phyloP scores from a whole-genome alignment of 495 filamentous ascomycete genomes.

The Penicillium ochrochloron region DNA sequence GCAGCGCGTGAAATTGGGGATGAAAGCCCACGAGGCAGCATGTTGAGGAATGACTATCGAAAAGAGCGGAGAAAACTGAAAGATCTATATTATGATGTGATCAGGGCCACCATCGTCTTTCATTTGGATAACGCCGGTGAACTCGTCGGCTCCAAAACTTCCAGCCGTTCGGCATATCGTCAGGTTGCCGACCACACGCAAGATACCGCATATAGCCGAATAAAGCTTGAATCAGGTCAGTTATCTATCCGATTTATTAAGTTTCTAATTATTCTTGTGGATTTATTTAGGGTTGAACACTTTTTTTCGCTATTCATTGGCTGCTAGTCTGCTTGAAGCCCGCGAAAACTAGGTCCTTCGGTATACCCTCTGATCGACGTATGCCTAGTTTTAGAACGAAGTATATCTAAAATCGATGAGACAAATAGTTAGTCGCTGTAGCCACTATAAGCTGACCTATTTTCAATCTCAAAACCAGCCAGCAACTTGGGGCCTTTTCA shows the following conservation, averaged over 20 bases:
- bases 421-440: no score
- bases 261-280: not conserved
- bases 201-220: not conserved
- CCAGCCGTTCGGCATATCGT: constrained; percentile 8
- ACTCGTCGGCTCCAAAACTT: not conserved
- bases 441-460: no score
- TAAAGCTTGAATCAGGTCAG: not conserved
- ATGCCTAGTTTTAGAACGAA: not conserved
- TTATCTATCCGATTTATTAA: not conserved
- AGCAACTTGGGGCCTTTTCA: no score
- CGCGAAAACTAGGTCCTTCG: no score
- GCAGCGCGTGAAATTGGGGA: not conserved
- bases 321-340: not conserved
- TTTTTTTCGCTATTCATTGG: not conserved
- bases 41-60: not conserved
- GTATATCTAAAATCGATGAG: no score
- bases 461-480: no score
- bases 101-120: not conserved
- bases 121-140: not conserved
- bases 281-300: no score
- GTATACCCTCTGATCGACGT: not conserved
- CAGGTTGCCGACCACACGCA: constrained; percentile 6
- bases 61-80: not conserved
- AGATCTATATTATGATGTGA: not conserved
- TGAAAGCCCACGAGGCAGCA: not conserved